Evolutionary conservation across 148 eudicot species (phyloP).

Genomic region (Amaranthus palmeri): DNA sequence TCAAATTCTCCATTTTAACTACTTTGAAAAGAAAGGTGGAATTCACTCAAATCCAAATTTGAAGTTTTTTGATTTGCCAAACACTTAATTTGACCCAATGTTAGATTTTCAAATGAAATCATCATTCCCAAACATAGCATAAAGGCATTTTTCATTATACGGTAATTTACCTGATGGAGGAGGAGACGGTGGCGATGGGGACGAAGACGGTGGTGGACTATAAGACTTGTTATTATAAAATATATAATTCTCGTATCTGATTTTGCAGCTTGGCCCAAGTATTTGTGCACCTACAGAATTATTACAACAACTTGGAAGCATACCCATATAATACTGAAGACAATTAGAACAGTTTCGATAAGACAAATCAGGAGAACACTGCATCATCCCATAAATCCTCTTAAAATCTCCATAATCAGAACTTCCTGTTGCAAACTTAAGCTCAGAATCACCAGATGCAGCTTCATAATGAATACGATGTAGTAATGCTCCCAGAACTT

Average conservation of each 20-base stretch:
- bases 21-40: no score
- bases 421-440: background rate
- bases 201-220: no score
- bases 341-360: background rate
- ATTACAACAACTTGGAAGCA: background rate
- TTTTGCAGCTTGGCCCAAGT: background rate
- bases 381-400: background rate
- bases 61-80: no score
- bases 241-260: background rate
- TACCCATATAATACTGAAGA: background rate
- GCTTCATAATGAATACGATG: background rate
- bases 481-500: background rate
- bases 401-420: background rate
- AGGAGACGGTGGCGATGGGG: no score
- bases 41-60: no score
- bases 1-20: no score
- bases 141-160: no score
- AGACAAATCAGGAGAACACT: background rate
- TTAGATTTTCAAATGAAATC: no score
- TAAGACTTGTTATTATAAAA: background rate
- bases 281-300: background rate
- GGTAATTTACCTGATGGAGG: no score
- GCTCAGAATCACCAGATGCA: background rate
- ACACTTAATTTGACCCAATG: no score
- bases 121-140: no score